phyloP scores from a whole-genome alignment of 306 rosid genomes.

The Medicago arabica region DNA sequence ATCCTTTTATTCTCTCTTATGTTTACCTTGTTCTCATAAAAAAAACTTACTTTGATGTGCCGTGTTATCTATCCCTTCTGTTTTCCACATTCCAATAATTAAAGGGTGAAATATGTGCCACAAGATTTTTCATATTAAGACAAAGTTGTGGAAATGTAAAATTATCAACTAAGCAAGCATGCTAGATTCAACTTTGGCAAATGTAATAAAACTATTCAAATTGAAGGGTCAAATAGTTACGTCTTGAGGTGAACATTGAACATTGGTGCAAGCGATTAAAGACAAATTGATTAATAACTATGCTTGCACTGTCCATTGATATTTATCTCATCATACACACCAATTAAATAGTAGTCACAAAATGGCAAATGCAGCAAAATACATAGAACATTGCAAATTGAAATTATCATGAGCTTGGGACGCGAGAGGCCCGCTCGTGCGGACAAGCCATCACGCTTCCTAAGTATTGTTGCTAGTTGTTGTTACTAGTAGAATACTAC shows the following conservation, averaged over 20 bases:
- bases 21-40: constrained; percentile 43
- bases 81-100: constrained; percentile 43
- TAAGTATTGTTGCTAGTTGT: constrained; percentile 5
- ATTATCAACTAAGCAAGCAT: constrained; percentile 25
- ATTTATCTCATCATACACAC: background rate
- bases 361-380: constrained; percentile 37
- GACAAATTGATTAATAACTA: background rate
- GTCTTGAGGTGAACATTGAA: background rate
- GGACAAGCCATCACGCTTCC: constrained; percentile 61
- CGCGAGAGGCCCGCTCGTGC: constrained; percentile 77
- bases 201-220: constrained; percentile 28
- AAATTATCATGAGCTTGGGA: constrained; percentile 54
- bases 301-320: constrained; percentile 14
- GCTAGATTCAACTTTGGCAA: constrained; percentile 47
- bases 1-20: constrained; percentile 44
- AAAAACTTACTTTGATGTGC: constrained; percentile 28
- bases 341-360: constrained; percentile 7
- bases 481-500: constrained; percentile 32
- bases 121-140: constrained; percentile 5
- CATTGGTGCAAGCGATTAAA: constrained; percentile 18
- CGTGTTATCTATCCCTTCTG: constrained; percentile 42
- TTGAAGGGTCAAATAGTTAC: constrained; percentile 10
- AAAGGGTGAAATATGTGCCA: background rate
- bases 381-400: constrained; percentile 34
- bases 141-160: constrained; percentile 21